phyloP scores from a whole-genome alignment of 2,329 filamentous ascomycete species.

The Colletotrichum magnum region DNA sequence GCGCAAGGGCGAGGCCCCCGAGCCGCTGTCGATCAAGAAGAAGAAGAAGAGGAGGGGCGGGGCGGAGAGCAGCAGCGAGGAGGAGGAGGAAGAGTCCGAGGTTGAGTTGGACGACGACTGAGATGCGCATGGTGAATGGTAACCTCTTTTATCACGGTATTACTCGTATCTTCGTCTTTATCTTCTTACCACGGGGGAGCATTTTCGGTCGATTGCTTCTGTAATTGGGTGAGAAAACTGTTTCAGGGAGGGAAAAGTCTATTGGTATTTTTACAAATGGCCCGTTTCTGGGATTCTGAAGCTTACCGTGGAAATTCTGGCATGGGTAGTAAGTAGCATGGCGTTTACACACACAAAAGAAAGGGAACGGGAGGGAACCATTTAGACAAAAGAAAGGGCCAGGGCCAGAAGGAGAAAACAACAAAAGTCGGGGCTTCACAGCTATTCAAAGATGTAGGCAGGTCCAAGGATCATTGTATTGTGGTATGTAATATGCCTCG shows the following conservation, averaged over 20 bases:
- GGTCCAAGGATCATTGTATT: not conserved
- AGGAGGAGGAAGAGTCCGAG: conserved; percentile 41
- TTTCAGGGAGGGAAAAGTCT: too few relatives aligned
- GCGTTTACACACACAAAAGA: conserved; percentile 22
- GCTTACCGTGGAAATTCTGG: not conserved
- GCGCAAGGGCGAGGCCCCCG: conserved; percentile 65
- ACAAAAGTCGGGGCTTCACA: not conserved
- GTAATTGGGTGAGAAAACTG: too few relatives aligned
- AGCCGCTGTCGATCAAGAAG: conserved; percentile 45
- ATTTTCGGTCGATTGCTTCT: not conserved
- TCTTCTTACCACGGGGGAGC: not conserved
- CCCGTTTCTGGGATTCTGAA: too few relatives aligned
- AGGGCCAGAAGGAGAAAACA: not conserved
- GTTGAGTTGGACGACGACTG: conserved; percentile 49
- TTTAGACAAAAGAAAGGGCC: too few relatives aligned
- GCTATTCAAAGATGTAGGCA: not conserved
- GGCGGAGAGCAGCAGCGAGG: conserved; percentile 47
- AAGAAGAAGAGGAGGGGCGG: conserved; percentile 51
- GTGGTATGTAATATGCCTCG: not conserved
- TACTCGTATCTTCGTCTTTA: too few relatives aligned
- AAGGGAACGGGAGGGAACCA: too few relatives aligned
- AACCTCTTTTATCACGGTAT: not conserved
- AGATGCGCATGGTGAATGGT: not conserved
- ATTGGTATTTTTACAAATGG: too few relatives aligned
- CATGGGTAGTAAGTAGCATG: conserved; percentile 27